phyloP scores from a whole-genome alignment of 1,284 basidiomycete species.

The Cryptococcus neoformans region DNA sequence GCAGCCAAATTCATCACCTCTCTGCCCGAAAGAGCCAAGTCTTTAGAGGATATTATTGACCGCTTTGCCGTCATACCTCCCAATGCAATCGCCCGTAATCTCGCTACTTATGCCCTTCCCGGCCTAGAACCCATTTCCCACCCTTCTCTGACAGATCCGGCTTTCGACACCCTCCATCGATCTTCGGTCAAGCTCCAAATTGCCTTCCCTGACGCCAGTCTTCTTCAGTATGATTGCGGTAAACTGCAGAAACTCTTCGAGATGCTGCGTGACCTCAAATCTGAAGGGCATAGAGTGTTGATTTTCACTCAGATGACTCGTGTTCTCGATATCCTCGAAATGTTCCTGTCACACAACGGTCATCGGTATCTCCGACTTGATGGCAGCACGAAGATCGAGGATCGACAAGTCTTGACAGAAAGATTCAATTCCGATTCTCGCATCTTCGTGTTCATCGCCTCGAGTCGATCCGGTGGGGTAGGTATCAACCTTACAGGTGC shows the following conservation, averaged over 20 bases:
- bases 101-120: conserved; percentile 53
- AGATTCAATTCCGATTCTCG: conserved; percentile 92
- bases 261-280: conserved; percentile 78
- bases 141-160: conserved; percentile 38
- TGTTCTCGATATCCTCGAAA: conserved; percentile 90
- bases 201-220: conserved; percentile 85
- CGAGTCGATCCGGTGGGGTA: conserved; percentile 88
- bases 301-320: conserved; percentile 99
- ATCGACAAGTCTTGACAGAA: conserved; percentile 92
- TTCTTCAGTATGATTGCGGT: conserved; percentile 95
- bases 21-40: conserved; percentile 59
- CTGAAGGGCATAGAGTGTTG: conserved; percentile 80
- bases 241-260: conserved; percentile 82
- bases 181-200: conserved; percentile 81
- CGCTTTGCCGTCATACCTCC: conserved; percentile 84
- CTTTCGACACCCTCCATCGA: conserved; percentile 69
- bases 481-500: conserved; percentile 98
- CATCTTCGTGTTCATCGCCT: conserved; percentile 91
- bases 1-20: conserved; percentile 60
- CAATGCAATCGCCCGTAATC: conserved; percentile 69
- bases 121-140: conserved; percentile 41
- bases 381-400: conserved; percentile 93
- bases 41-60: conserved; percentile 61
- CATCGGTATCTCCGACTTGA: conserved; percentile 91
- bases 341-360: conserved; percentile 88